Evolutionary conservation across 2,329 filamentous ascomycete species (phyloP), one percentile per base, ranked within the genome.

Genomic region (Penicillium sp.): DNA sequence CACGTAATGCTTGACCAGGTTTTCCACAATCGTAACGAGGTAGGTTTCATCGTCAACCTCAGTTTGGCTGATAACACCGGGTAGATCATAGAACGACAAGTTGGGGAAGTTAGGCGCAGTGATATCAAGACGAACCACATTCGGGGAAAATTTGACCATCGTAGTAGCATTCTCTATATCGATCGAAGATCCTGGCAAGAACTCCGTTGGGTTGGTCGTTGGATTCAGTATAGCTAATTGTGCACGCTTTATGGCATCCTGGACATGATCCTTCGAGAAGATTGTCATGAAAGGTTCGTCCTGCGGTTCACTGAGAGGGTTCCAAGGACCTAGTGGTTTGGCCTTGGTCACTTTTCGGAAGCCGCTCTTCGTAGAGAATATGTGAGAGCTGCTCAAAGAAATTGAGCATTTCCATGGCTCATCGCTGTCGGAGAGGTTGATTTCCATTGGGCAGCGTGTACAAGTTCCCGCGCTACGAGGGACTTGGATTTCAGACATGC

Each of bases 31-130:
- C 0, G 80, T 77, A 12, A 92, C 87, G 0, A 93, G 75, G 56
- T 89, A 89, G 9, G 82, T 78, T 16, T 92, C 85, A 2, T 83
- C 77, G 7, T 81, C 81, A 7, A 84, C 78, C 1, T 84, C 83
- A 0, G 86, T 81, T 7, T 87, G 87, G 20, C 85, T 84, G 60
- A 96, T 93, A 0, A 95, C 84, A 0, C 91, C 91, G 0, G 91
- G 91, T 0, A 96, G 79, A 59, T 96, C 91, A 59, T 90, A 93
- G 64, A 96, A 95, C 0, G 87, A 90, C 0, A 96, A 69, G 5
- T 90, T 85, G 0, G 90, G 87, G 0, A 93, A 79, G 0, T 78
- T 79, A 0, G 88, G 88, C 0, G 87, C 88, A 0, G 84, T 84
- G 24, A 96, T 91, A 52, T 91, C 83, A 0, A 96, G 76, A 0